phyloP scores from a whole-genome alignment of 345 rosid species.

The Gossypium turneri region DNA sequence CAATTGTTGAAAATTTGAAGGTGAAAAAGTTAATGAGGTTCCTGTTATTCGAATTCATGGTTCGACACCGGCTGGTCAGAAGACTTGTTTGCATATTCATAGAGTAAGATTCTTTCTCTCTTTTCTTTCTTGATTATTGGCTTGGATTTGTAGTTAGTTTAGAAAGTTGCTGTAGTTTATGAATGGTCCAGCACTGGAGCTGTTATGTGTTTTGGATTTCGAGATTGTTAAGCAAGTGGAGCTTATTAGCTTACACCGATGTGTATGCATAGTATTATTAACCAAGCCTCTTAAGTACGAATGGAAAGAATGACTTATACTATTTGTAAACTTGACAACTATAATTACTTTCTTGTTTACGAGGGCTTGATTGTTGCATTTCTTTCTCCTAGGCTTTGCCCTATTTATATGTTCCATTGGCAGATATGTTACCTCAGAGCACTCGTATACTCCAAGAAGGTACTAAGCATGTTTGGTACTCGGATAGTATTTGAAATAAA shows the following conservation, averaged over 20 bases:
- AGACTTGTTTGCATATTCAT: slow-evolving; percentile 92
- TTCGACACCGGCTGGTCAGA: slow-evolving; percentile 89
- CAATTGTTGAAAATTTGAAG: slow-evolving; percentile 31
- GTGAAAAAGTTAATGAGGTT: slow-evolving; percentile 76
- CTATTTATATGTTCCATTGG: slow-evolving; percentile 71
- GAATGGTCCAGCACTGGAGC: not conserved
- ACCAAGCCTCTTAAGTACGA: not conserved
- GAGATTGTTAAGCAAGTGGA: not conserved
- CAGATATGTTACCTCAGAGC: slow-evolving; percentile 42
- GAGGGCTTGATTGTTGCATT: not conserved
- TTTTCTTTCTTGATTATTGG: not conserved
- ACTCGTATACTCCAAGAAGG: slow-evolving; percentile 41
- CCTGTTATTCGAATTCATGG: slow-evolving; percentile 87
- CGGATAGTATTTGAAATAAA: not conserved
- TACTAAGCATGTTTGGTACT: slow-evolving; percentile 21
- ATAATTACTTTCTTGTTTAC: not conserved
- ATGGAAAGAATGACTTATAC: not conserved
- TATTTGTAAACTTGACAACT: not conserved
- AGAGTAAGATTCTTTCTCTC: slow-evolving; percentile 38
- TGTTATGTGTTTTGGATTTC: not conserved
- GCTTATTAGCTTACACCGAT: not conserved
- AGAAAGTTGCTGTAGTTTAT: not conserved
- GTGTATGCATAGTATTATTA: not conserved
- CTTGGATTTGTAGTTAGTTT: not conserved
- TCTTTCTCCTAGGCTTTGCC: slow-evolving; percentile 70